Percentiles rank a stretch among this genome's conserved stretches.
Conservation (phyloP, 2,329 filamentous ascomycete species). For the Penicillium capsulatum region DNA sequence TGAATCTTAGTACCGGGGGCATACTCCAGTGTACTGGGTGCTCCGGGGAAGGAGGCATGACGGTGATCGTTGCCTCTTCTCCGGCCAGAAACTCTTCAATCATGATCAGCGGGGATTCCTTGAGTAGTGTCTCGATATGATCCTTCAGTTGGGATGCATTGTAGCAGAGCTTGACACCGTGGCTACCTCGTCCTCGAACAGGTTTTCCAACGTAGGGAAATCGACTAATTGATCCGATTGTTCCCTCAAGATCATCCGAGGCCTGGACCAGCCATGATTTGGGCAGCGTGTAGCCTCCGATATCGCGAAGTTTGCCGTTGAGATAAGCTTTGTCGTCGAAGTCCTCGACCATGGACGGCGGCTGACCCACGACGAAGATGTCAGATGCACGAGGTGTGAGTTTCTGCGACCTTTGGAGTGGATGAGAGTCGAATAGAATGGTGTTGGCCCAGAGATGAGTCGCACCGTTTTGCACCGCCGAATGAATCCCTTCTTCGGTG, state of each 20-base stretch:
- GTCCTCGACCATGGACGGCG: constrained; percentile 45
- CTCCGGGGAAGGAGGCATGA: constrained; percentile 46
- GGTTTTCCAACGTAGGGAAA: constrained; percentile 50
- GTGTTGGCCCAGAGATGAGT: constrained; percentile 52
- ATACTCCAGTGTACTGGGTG: constrained; percentile 41
- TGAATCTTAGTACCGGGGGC: constrained; percentile 47
- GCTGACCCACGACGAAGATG: constrained; percentile 45
- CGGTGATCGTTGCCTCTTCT: constrained; percentile 50
- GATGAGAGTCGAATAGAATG: constrained; percentile 48
- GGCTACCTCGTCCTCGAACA: constrained; percentile 47
- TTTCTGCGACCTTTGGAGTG: constrained; percentile 42
- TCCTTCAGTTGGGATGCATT: constrained; percentile 25
- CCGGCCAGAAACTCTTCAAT: constrained; percentile 49
- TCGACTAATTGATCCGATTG: constrained; percentile 8
- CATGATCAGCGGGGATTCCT: constrained; percentile 40
- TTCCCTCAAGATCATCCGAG: constrained; percentile 1
- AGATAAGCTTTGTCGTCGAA: constrained; percentile 52
- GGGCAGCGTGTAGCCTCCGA: constrained; percentile 41
- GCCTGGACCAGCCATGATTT: constrained; percentile 31
- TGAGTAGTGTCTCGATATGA: constrained; percentile 36
- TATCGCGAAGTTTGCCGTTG: constrained; percentile 41
- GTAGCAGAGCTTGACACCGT: constrained; percentile 49
- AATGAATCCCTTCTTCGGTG: constrained; percentile 41
- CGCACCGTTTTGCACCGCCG: constrained; percentile 39
- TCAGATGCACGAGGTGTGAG: constrained; percentile 29